A percentile compares a stretch with the other conserved stretches of the same genome.
These are phyloP conservation scores for Clohesyomyces aquaticus DNA, from an alignment of 495 filamentous ascomycete genomes.

Conservation along the genomic window DNA sequence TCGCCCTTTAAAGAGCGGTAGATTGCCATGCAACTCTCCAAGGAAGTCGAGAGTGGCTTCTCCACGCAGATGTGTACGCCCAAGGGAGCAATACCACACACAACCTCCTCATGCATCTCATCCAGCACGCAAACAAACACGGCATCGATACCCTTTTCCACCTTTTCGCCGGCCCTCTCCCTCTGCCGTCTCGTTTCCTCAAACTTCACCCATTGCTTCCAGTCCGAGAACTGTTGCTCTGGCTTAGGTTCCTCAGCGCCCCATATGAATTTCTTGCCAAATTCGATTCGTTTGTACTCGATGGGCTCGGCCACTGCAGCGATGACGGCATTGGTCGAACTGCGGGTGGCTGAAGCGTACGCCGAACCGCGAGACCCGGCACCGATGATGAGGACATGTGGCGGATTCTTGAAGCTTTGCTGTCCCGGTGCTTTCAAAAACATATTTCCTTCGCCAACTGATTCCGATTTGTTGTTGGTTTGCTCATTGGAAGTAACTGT, in stretches of 20 bases:
- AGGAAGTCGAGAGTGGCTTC: constrained; percentile 83
- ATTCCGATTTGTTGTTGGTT: neutral
- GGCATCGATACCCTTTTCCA: constrained; percentile 62
- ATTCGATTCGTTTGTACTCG: constrained; percentile 69
- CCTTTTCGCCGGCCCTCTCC: constrained; percentile 27
- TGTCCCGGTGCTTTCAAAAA: constrained; percentile 20
- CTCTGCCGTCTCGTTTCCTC: constrained; percentile 59
- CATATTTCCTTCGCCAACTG: neutral
- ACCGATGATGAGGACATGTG: constrained; percentile 75
- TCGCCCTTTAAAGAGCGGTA: constrained; percentile 59
- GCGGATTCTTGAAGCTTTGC: constrained; percentile 29
- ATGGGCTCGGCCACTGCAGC: constrained; percentile 83
- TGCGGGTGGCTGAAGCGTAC: constrained; percentile 61
- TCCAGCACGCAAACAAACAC: constrained; percentile 88
- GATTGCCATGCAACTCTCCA: constrained; percentile 75
- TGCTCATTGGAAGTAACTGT: neutral
- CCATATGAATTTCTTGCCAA: constrained; percentile 74
- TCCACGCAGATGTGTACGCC: constrained; percentile 84
- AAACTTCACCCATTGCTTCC: constrained; percentile 72
- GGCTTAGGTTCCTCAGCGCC: constrained; percentile 50
- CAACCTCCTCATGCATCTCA: constrained; percentile 81
- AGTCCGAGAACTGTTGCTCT: constrained; percentile 69
- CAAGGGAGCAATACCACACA: constrained; percentile 68
- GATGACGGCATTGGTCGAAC: constrained; percentile 34
- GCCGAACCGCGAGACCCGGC: constrained; percentile 81